Base-by-base conservation (phyloP, 495 filamentous ascomycete genomes). In the Xylaria palmicola region DNA sequence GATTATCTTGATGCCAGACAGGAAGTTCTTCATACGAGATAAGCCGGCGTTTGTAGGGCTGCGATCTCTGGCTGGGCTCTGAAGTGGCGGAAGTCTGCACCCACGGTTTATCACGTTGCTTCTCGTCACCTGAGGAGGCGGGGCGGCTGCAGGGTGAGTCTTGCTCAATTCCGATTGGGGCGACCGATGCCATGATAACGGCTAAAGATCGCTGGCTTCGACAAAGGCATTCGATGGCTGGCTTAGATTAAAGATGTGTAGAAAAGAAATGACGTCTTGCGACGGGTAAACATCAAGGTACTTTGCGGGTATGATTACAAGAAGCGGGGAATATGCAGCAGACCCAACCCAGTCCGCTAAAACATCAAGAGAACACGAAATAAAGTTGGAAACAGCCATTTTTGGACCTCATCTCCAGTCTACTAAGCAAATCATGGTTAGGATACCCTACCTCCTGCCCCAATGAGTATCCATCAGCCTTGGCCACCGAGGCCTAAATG, bases 1-100 rank as follows among this genome's bases (percentile, higher is more conserved):
- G 85, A 66, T 93, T 93, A 68, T 93, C 90, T 67, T 83, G 85
- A 69, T 87, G 86, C 89, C 88, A 92, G 48, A 72, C 67, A 2
- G 84, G 83, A 32, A 91, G 69, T 43, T 90, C 86, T 60, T 89
- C 72, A 82, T 59, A 64, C 1, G 72, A 72, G 20, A 79, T 62
- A 4, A 73, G 41, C 29, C 48, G 12, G 7, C 30, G 37, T 19
- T 41, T 45, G 30, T 27, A 12, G 15, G 48, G 6, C 2, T 4
- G 26, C 10, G 37, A 13, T 22, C 17, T 26, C 48, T 69, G 44
- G 50, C 63, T 26, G 13, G 77, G 36, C 60, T 75, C 61, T 53
- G 70, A 59, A 9, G 72, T 36, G 36, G 70, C 68, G 24, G 75
- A 70, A 13, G 20, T 19, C n/a, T 51, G 30, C n/a, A 51, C 34